Percentiles rank a stretch among this genome's conserved stretches.
Conservation (phyloP, 805 yeast genomes). For the Saturnispora gosingensis region DNA sequence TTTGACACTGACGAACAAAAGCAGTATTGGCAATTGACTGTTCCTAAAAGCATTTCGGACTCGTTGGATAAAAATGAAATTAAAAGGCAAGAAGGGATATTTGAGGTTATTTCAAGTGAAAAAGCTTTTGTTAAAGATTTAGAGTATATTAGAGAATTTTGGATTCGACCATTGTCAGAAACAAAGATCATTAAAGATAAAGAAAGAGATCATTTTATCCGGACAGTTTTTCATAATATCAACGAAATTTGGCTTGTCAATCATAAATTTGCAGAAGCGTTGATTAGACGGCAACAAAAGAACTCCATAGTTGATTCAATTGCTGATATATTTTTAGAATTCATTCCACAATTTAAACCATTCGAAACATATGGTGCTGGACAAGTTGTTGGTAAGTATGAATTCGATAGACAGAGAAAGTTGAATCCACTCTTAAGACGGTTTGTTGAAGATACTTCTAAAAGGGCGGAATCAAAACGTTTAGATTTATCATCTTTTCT, state of each 20-base stretch:
- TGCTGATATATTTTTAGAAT: conserved; percentile 82
- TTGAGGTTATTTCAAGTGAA: conserved; percentile 89
- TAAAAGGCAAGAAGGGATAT: conserved; percentile 90
- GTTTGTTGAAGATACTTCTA: conserved; percentile 84
- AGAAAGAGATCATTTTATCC: conserved; percentile 83
- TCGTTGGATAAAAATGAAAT: conserved; percentile 74
- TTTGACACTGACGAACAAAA: conserved; percentile 71
- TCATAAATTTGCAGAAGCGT: conserved; percentile 76
- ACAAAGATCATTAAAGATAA: conserved; percentile 80
- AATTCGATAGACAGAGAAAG: conserved; percentile 87
- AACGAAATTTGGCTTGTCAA: conserved; percentile 80
- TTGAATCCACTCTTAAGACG: conserved; percentile 87
- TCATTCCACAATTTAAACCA: conserved; percentile 81
- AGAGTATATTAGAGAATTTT: conserved; percentile 86
- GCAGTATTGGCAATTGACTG: conserved; percentile 90
- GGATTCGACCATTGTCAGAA: conserved; percentile 84
- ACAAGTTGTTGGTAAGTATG: conserved; percentile 90
- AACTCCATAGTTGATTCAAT: conserved; percentile 76
- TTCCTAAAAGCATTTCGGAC: conserved; percentile 69
- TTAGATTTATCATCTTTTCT: conserved; percentile 87
- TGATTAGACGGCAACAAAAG: conserved; percentile 77
- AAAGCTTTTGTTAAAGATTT: conserved; percentile 91
- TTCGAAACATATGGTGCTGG: conserved; percentile 91
- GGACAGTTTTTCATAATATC: conserved; percentile 86
- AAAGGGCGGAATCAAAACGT: conserved; percentile 76